A percentile compares a stretch with the other conserved stretches of the same genome.
These are phyloP conservation scores for Amyloporia xantha DNA, from an alignment of 768 basidiomycete species.

Conservation along the genomic window DNA sequence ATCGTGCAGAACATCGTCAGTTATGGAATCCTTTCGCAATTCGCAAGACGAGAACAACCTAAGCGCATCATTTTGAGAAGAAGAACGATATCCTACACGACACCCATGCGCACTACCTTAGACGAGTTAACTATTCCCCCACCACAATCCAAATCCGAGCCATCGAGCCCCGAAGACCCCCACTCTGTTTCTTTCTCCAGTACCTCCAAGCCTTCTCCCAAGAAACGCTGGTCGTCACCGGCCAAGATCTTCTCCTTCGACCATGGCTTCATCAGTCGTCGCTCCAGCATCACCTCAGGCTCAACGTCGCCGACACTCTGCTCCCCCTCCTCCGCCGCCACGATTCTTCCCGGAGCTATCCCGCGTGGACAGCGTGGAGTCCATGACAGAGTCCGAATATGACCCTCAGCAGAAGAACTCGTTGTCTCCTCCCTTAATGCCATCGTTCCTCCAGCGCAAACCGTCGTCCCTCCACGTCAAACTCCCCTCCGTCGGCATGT, in stretches of 20 bases:
- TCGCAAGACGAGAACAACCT: neutral
- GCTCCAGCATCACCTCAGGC: neutral
- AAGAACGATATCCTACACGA: neutral
- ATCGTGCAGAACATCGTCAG: neutral
- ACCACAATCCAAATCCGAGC: neutral
- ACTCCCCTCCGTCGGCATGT: neutral
- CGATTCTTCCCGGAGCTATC: neutral
- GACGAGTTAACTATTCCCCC: neutral
- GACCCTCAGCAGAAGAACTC: neutral
- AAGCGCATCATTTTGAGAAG: neutral
- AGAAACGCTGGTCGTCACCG: neutral
- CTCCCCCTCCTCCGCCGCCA: neutral
- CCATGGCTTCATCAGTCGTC: neutral
- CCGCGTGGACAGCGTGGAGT: neutral
- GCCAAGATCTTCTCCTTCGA: neutral
- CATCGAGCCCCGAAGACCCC: neutral
- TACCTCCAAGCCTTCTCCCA: neutral
- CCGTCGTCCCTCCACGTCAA: neutral
- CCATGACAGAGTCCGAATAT: neutral
- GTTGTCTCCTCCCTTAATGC: neutral
- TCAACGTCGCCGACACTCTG: neutral
- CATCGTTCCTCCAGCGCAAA: neutral
- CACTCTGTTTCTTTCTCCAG: neutral
- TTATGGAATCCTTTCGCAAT: neutral
- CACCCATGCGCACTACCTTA: neutral